Conservation (phyloP, 164 flowering plant species). For the Euptelea pleiosperma region DNA sequence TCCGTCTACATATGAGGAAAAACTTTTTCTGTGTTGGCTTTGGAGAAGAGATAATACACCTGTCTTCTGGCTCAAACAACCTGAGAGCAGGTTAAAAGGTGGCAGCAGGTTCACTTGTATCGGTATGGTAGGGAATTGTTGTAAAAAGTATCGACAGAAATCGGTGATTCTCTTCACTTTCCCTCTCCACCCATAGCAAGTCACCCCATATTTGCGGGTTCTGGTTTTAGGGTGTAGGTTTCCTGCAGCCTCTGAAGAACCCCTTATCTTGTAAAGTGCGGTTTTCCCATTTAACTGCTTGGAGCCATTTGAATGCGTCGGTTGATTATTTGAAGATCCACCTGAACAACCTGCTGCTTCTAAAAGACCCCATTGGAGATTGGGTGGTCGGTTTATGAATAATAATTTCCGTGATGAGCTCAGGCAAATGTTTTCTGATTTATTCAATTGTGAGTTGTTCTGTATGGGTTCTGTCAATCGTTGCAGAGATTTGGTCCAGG, state of each 20-base stretch:
- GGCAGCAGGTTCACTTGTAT: not conserved
- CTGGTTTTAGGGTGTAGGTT: conserved; percentile 7
- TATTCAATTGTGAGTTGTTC: not conserved
- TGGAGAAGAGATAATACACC: not conserved
- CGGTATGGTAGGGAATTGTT: conserved; percentile 3
- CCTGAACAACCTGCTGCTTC: not conserved
- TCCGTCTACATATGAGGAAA: conserved; percentile 69
- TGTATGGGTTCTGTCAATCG: not conserved
- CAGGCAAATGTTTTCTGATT: not conserved
- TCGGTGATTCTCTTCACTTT: not conserved
- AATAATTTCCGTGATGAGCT: not conserved
- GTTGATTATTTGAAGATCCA: conserved; percentile 15
- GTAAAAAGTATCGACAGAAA: conserved; percentile 9
- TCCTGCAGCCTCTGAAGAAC: conserved; percentile 2
- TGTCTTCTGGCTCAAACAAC: not conserved
- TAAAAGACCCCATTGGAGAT: not conserved
- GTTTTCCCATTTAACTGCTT: conserved; percentile 1
- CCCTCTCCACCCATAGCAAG: not conserved
- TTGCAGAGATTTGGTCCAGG: conserved; percentile 3
- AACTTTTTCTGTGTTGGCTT: too few relatives aligned
- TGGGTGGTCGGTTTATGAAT: not conserved
- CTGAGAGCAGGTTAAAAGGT: not conserved
- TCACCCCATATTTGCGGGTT: conserved; percentile 1
- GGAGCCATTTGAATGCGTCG: not conserved
- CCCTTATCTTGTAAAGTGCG: conserved; percentile 14